Evolutionary conservation across 2,329 filamentous ascomycete species (phyloP).

Genomic region (Paracamarosporium sp.): DNA sequence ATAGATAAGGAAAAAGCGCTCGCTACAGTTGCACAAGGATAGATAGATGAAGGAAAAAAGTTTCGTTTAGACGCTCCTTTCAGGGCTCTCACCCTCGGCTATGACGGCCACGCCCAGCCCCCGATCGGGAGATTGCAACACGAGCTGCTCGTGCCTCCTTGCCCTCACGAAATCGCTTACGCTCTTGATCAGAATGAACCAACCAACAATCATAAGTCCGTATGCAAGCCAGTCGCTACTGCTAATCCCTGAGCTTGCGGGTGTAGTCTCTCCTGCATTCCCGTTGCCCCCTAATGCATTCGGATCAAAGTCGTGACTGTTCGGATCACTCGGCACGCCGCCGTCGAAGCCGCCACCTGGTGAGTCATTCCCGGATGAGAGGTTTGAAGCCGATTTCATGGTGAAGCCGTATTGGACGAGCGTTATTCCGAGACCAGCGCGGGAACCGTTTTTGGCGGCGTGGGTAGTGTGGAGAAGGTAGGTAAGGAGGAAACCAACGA

Average conservation of each 20-base stretch:
- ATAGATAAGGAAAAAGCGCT: neutral
- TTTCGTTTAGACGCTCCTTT: conserved; percentile 59
- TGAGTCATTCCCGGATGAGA: conserved; percentile 44
- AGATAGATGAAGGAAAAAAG: neutral
- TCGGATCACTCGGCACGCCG: conserved; percentile 81
- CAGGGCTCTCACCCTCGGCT: conserved; percentile 80
- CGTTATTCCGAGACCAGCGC: conserved; percentile 91
- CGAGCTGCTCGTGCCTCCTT: conserved; percentile 87
- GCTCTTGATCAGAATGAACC: conserved; percentile 96
- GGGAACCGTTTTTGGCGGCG: conserved; percentile 95
- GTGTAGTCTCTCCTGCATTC: conserved; percentile 36
- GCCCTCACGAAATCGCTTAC: conserved; percentile 89
- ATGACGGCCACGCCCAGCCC: conserved; percentile 86
- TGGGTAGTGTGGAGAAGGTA: conserved; percentile 98
- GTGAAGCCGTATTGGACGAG: conserved; percentile 97
- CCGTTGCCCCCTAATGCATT: conserved; percentile 61
- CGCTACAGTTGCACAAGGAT: neutral
- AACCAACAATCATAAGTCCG: conserved; percentile 92
- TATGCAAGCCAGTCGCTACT: conserved; percentile 91
- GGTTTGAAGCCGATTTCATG: conserved; percentile 71
- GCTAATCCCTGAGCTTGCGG: conserved; percentile 62
- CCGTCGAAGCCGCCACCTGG: conserved; percentile 60
- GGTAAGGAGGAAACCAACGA: conserved; percentile 96
- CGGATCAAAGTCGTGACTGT: conserved; percentile 86
- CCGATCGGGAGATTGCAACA: conserved; percentile 89